Evolutionary conservation across 2,329 filamentous ascomycete species (phyloP).

Genomic region (Spiromastix sp.): DNA sequence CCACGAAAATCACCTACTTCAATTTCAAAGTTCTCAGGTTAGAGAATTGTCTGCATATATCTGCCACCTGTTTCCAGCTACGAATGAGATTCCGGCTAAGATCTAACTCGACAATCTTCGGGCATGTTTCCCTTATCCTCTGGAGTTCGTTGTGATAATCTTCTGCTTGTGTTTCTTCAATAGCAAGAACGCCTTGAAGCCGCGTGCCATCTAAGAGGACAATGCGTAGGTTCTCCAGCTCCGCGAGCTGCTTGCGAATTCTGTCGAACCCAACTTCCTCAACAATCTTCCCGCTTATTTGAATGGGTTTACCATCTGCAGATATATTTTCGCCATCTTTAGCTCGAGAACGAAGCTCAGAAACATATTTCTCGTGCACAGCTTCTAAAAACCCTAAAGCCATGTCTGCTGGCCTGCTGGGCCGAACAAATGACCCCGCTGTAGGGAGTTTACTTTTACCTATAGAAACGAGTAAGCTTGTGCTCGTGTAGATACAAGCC

Average conservation of each 20-base stretch:
- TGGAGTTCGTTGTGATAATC: slow-evolving; percentile 19
- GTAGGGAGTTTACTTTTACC: slow-evolving; percentile 53
- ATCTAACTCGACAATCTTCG: slow-evolving; percentile 62
- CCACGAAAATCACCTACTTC: slow-evolving; percentile 48
- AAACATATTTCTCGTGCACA: slow-evolving; percentile 72
- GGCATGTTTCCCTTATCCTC: slow-evolving; percentile 47
- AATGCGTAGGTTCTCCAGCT: slow-evolving; percentile 66
- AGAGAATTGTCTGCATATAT: slow-evolving; percentile 62
- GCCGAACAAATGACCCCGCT: slow-evolving; percentile 78
- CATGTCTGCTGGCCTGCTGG: slow-evolving; percentile 57
- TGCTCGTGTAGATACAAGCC: neutral
- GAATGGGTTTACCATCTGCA: slow-evolving; percentile 41
- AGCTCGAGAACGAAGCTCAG: slow-evolving; percentile 31
- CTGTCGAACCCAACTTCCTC: slow-evolving; percentile 96
- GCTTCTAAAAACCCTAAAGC: slow-evolving; percentile 68
- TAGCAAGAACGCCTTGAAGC: slow-evolving; percentile 37
- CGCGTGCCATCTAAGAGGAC: slow-evolving; percentile 71
- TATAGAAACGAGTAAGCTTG: slow-evolving; percentile 25
- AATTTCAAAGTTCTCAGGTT: slow-evolving; percentile 56
- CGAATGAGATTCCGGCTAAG: slow-evolving; percentile 76
- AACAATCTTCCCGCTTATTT: slow-evolving; percentile 71
- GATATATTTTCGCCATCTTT: neutral
- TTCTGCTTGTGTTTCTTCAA: slow-evolving; percentile 14
- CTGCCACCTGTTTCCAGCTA: slow-evolving; percentile 53
- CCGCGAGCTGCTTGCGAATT: slow-evolving; percentile 66